A percentile compares a stretch with the other conserved stretches of the same genome.
Evolutionary conservation across 2,329 filamentous ascomycete species (phyloP).

Genomic region (Hypoxylon sp.): DNA sequence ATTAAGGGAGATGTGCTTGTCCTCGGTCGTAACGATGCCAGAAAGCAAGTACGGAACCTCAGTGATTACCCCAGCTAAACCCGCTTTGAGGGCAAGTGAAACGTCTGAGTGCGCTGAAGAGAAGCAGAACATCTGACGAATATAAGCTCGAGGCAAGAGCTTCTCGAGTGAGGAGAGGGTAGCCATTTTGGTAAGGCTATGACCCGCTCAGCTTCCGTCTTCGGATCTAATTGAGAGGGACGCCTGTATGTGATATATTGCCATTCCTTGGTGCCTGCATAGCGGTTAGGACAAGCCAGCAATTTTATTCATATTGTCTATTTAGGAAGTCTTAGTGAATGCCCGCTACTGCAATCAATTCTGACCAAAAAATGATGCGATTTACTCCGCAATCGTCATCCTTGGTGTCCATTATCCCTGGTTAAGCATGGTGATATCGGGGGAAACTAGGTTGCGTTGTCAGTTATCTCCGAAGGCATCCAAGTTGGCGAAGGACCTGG

Average conservation of each 20-base stretch:
- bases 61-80: constrained; percentile 35
- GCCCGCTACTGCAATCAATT: background rate
- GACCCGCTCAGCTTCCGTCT: background rate
- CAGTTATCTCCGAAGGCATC: constrained; percentile 26
- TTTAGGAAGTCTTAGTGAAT: background rate
- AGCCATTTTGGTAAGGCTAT: constrained; percentile 18
- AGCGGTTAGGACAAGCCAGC: background rate
- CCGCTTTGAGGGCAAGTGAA: constrained; percentile 29
- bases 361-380: background rate
- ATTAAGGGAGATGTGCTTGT: constrained; percentile 32
- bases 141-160: constrained; percentile 49
- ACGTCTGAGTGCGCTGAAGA: constrained; percentile 35
- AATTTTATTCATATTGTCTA: background rate
- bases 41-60: constrained; percentile 48
- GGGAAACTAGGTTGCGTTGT: background rate
- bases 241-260: background rate
- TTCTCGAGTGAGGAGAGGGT: constrained; percentile 47
- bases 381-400: constrained; percentile 3
- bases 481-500: background rate
- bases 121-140: constrained; percentile 49
- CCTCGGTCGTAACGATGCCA: constrained; percentile 33
- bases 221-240: too few relatives aligned
- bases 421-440: constrained; percentile 15
- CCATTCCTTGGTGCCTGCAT: background rate
- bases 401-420: background rate